Evolutionary conservation across 257 asterid species (phyloP).

Genomic region (Osmanthus fragrans): DNA sequence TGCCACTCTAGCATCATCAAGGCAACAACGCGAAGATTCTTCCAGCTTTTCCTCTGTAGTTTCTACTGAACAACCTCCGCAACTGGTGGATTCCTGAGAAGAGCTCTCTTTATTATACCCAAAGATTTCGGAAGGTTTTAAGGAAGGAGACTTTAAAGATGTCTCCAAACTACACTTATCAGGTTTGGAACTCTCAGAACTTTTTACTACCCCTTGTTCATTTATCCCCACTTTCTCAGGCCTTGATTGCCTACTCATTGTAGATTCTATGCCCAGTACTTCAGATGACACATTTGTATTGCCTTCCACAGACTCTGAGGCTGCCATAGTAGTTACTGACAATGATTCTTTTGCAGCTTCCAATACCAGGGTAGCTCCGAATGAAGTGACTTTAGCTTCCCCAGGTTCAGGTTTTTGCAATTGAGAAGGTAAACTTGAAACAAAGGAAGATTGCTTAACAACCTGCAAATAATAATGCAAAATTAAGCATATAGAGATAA

Average conservation of each 20-base stretch:
- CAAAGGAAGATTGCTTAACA: slow-evolving; percentile 25
- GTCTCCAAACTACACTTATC: slow-evolving; percentile 16
- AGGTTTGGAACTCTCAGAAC: slow-evolving; percentile 8
- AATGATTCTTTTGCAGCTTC: slow-evolving; percentile 14
- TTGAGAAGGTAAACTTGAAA: slow-evolving; percentile 26
- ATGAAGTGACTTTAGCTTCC: slow-evolving; percentile 21
- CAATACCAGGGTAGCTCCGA: neutral
- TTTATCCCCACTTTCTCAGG: slow-evolving; percentile 10
- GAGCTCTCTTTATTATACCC: slow-evolving; percentile 9
- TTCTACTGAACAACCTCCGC: slow-evolving; percentile 7
- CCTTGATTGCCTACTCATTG: slow-evolving; percentile 17
- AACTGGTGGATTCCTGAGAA: slow-evolving; percentile 6
- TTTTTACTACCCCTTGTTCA: slow-evolving; percentile 20
- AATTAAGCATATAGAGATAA: neutral
- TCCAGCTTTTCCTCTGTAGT: slow-evolving; percentile 14
- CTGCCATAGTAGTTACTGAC: neutral
- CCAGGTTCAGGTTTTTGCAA: neutral
- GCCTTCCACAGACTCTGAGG: neutral
- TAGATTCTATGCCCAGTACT: slow-evolving; percentile 15
- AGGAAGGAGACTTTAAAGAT: slow-evolving; percentile 9
- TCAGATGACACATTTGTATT: slow-evolving; percentile 20
- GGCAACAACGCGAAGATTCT: slow-evolving; percentile 20
- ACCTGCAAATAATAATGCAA: slow-evolving; percentile 30
- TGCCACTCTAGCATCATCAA: slow-evolving; percentile 22
- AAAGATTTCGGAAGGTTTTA: slow-evolving; percentile 17